Evolutionary conservation across 306 rosid species (phyloP).

Genomic region (Pyrus betulifolia): DNA sequence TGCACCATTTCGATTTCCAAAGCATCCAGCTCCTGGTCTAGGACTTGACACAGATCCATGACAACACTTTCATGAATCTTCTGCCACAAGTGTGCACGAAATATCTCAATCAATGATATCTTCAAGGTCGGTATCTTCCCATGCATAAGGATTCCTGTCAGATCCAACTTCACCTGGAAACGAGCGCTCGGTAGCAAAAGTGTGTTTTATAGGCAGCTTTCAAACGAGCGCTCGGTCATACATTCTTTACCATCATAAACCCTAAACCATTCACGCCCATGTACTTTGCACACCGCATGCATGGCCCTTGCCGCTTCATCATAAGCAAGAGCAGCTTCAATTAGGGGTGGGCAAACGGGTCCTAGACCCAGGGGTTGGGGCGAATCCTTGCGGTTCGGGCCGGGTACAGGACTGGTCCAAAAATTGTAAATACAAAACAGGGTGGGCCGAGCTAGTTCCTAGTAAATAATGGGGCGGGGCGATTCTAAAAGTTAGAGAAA

Average conservation of each 20-base stretch:
- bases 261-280: too few relatives aligned
- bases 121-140: slow-evolving; percentile 98
- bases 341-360: too few relatives aligned
- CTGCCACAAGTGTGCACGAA: slow-evolving; percentile 99
- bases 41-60: slow-evolving; percentile 99
- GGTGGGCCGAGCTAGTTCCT: too few relatives aligned
- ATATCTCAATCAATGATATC: slow-evolving; percentile 90
- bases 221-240: too few relatives aligned
- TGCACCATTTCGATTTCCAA: slow-evolving; percentile 96
- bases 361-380: too few relatives aligned
- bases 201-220: too few relatives aligned
- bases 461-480: too few relatives aligned
- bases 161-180: slow-evolving; percentile 95
- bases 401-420: too few relatives aligned
- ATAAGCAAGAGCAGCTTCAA: slow-evolving; percentile 60
- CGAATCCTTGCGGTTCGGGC: too few relatives aligned
- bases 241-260: too few relatives aligned
- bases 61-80: slow-evolving; percentile 99
- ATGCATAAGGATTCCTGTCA: slow-evolving; percentile 98
- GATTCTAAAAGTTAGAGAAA: too few relatives aligned
- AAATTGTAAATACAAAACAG: too few relatives aligned
- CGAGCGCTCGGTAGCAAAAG: slow-evolving; percentile 12
- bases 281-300: neutral
- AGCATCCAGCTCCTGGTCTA: slow-evolving; percentile 98
- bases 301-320: slow-evolving; percentile 72